Conservation (phyloP, 2,329 filamentous ascomycete genomes). For the Monilinia aucupariae region DNA sequence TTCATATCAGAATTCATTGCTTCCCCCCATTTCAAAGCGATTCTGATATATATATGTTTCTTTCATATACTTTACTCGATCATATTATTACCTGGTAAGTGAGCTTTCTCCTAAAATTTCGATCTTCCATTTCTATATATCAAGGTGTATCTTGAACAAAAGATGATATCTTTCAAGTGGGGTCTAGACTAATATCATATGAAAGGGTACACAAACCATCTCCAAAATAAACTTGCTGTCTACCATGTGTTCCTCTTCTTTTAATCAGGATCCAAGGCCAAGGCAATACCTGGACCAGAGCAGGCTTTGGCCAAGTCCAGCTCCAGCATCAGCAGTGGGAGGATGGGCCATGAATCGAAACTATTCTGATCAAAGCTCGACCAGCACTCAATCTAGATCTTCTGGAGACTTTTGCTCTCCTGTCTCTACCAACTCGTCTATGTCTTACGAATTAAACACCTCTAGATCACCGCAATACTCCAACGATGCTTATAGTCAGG, state of each 20-base stretch:
- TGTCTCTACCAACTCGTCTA: not conserved
- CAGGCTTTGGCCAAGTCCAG: not conserved
- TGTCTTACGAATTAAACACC: slow-evolving; percentile 3
- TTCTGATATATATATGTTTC: not conserved
- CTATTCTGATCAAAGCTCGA: slow-evolving; percentile 14
- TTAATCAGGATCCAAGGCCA: not conserved
- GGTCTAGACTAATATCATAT: slow-evolving; percentile 12
- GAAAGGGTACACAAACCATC: slow-evolving; percentile 12
- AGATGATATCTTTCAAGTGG: slow-evolving; percentile 4
- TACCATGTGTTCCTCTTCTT: slow-evolving; percentile 5
- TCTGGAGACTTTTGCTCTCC: slow-evolving; percentile 3
- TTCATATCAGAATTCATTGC: not conserved
- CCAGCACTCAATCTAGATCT: slow-evolving; percentile 14
- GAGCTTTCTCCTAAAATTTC: not conserved
- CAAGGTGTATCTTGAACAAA: not conserved
- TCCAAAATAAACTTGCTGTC: not conserved
- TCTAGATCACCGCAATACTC: not conserved
- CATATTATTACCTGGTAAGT: slow-evolving; percentile 1
- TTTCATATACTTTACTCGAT: not conserved
- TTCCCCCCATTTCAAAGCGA: too few species aligned
- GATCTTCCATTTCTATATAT: not conserved
- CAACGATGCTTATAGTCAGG: not conserved
- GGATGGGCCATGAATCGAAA: slow-evolving; percentile 12
- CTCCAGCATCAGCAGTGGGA: not conserved
- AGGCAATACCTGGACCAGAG: not conserved